A percentile compares a stretch with the other conserved stretches of the same genome.
Conservation (phyloP, 2,329 filamentous ascomycete genomes). For the Fusarium floridanum region DNA sequence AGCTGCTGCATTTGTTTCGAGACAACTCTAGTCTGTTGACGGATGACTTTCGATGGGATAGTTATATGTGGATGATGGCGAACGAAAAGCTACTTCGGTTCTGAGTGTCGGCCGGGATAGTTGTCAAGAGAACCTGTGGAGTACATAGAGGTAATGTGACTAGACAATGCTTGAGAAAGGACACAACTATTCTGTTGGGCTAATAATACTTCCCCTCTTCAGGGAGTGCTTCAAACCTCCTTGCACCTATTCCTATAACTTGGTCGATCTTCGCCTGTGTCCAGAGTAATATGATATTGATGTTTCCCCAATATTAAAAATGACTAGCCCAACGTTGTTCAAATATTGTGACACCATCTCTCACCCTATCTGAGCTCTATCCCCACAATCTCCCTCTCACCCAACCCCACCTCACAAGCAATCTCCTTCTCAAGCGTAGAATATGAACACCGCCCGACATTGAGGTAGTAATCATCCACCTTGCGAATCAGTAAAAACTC, state of each 20-base stretch:
- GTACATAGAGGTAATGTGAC: neutral
- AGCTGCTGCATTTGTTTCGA: neutral
- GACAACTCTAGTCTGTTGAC: neutral
- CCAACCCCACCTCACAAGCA: neutral
- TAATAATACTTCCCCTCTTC: too few species aligned
- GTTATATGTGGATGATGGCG: neutral
- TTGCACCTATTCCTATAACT: neutral
- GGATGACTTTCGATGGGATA: neutral
- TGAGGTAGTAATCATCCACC: neutral
- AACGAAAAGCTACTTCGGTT: neutral
- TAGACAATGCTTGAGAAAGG: neutral
- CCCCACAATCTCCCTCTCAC: neutral
- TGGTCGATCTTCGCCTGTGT: neutral
- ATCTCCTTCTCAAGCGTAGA: neutral
- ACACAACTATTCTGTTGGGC: neutral
- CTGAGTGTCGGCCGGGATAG: neutral
- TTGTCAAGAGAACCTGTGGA: too few species aligned
- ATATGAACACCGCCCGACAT: neutral
- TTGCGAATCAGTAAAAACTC: neutral
- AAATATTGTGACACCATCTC: neutral
- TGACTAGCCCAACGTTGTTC: neutral
- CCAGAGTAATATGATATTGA: neutral
- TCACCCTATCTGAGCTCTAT: conserved; percentile 7
- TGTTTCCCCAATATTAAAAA: neutral
- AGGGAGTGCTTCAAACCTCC: too few species aligned